Evolutionary conservation across 2,329 filamentous ascomycete species (phyloP), one percentile per base, ranked within the genome.

Genomic region (Aureobasidium sp.): DNA sequence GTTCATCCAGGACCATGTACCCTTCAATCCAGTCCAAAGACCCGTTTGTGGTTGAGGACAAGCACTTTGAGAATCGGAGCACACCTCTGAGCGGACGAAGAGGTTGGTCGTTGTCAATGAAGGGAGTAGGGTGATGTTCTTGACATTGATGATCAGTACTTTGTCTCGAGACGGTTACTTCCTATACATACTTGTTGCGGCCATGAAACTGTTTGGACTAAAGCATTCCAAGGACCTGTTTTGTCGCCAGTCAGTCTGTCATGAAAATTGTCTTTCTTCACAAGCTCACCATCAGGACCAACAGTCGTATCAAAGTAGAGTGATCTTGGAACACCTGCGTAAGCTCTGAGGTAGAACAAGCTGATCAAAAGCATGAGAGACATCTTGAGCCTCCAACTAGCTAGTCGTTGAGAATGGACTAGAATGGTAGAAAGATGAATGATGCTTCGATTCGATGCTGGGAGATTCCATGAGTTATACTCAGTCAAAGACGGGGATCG

Each of bases 211-310:
- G 11, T n/a, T 29, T 49, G 31, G 6, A 12, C 27, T 17, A 60
- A 39, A 15, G 56, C 56, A 40, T 60, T 48, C 56, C 56, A 60
- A 11, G 56, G 56, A 7, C 56, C 54, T 58, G 2, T 1, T 8
- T 12, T 1, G 9, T 24, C 15, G 17, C 33, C 24, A 58, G 22
- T 58, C 14, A 29, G 9, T 22, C 24, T 19, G 4, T 1, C 29
- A 24, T 2, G 17, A n/a, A n/a, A n/a, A 12, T 27, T 8, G 14
- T 12, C 17, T n/a, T 15, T 58, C 12, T 3, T 15, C 9, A n/a
- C 8, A 27, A 33, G 31, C 54, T 39, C 5, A 58, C 54, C 56
- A 49, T 60, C 56, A 48, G 56, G 50, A n/a, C 50, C 45, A 33
- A 53, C 54, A 14, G 35, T 14, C 15, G 47, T 37, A n/a, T 29